Evolutionary conservation across 495 filamentous ascomycete genomes (phyloP), one percentile per base, ranked within the genome.

Genomic region (Penicillium daleae): DNA sequence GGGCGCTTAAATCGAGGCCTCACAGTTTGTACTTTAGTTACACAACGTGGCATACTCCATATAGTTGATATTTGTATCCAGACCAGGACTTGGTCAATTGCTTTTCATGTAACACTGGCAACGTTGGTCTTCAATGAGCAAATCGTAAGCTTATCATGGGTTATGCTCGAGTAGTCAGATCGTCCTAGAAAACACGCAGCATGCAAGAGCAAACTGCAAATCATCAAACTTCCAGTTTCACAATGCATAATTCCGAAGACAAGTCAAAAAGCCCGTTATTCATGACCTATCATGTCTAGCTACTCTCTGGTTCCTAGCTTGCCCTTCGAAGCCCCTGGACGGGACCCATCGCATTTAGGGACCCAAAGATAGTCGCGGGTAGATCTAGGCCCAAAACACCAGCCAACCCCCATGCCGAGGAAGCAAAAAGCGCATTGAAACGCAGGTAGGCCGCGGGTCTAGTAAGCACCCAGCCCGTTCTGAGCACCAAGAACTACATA

Each of bases 321-420:
- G 21, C 46, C 50, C 29, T 37, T 40, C 53, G 19, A 10, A 61
- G 44, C 51, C 62, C 51, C 52, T 56, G 63, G 39, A 35, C 29
- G 29, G 48, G 59, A 66, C 40, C 59, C 37, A 59, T 59, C 59
- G 27, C 49, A 54, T 22, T 12, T 12, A 3, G 51, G 19, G 37
- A 4, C 8, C 33, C 35, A 52, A 32, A 60, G 51, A 53, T 58
- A 52, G 59, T 66, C 60, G 63, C 64, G 64, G 64, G 40, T 66
- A 63, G 60, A 39, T 42, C 53, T 63, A 51, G 49, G 42, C 56
- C 50, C 54, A 48, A n/a, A 19, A 44, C 17, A 9, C 40, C 3
- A 46, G 42, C 12, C 0, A n/a, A 2, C 40, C 0, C 7, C 46
- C 40, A 10, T 44, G 19, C 17, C 3, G 19, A 22, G 6, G 40